Evolutionary conservation across 2,329 filamentous ascomycete species (phyloP), one percentile per base, ranked within the genome.

Genomic region (Paraphoma sp.): DNA sequence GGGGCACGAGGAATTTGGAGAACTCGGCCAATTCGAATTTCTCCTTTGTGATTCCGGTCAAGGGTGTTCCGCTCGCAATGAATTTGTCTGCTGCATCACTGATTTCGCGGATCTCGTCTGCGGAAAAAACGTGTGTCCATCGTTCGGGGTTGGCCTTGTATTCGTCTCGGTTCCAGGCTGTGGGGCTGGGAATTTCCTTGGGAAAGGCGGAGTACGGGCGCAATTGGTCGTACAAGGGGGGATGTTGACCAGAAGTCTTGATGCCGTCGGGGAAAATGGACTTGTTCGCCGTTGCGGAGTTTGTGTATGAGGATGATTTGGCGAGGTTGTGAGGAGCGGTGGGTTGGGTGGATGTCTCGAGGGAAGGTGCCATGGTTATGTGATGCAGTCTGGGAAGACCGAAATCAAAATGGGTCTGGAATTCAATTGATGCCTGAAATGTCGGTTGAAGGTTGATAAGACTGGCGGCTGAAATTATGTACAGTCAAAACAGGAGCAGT

Each of bases 81-180:
- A 93, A 94, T 10, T 78, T 79, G 75, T 94, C 90, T 0, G 90
- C 85, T 0, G 89, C 84, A 17, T 79, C 72, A 67, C 86, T 85
- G 48, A 95, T 80, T 70, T 93, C 91, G 9, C 80, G 77, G 17
- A 92, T 79, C 74, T 94, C 90, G 1, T 86, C 83, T 0, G 81
- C 75, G 0, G 84, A 88, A 71, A 93, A 91, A 7, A 79, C 78
- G 76, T 93, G 90, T 5, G 88, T 87, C 91, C 91, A 94, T 73
- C 83, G 83, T 65, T 90, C 87, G 0, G 88, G 86, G 65, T 84
- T 80, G 61, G 83, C 75, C 51, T 79, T 80, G 68, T 88, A 91
- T 31, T 91, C 88, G 30, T 86, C 83, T 5, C 84, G 82, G 51
- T 84, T 82, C 91, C 91, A 95, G 30, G 91, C 86, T 0, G 90